Percentiles rank a stretch among this genome's conserved stretches.
Conservation (phyloP, 306 rosid genomes). For the Styphnolobium japonicum region DNA sequence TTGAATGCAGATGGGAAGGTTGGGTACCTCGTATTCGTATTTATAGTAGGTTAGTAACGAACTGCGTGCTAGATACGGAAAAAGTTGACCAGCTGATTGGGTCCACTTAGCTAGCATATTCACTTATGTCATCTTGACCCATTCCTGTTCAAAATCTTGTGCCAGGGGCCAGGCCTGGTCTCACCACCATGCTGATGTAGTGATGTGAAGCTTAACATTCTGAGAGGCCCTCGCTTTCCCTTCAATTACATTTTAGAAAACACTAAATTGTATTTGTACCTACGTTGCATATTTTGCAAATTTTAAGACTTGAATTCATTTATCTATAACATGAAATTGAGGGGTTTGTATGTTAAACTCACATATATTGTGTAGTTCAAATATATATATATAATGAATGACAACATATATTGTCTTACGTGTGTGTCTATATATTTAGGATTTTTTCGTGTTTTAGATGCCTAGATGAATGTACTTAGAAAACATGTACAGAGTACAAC, state of each 20-base stretch:
- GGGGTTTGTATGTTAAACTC: no score
- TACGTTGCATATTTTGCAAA: no score
- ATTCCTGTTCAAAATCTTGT: slow-evolving; percentile 21
- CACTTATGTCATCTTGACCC: slow-evolving; percentile 18
- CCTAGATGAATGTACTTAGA: no score
- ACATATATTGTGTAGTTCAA: no score
- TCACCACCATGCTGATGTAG: slow-evolving; percentile 9
- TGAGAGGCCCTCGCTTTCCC: not conserved
- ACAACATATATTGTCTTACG: not conserved
- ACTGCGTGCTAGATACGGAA: slow-evolving; percentile 9
- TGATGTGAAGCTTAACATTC: not conserved
- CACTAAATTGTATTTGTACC: not conserved
- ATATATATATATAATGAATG: no score
- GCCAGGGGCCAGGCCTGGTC: not conserved
- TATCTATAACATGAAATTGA: no score
- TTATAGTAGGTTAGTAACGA: not conserved
- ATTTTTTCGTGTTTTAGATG: no score
- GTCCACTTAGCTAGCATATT: slow-evolving; percentile 1
- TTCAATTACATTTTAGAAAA: not conserved
- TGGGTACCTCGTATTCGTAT: not conserved
- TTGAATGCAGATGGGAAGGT: not conserved
- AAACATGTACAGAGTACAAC: no score
- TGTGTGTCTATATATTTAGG: slow-evolving; percentile 28
- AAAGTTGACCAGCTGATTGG: not conserved
- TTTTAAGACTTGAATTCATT: no score